phyloP scores from a whole-genome alignment of 2,329 filamentous ascomycete genomes.

The Colletotrichum sp. region DNA sequence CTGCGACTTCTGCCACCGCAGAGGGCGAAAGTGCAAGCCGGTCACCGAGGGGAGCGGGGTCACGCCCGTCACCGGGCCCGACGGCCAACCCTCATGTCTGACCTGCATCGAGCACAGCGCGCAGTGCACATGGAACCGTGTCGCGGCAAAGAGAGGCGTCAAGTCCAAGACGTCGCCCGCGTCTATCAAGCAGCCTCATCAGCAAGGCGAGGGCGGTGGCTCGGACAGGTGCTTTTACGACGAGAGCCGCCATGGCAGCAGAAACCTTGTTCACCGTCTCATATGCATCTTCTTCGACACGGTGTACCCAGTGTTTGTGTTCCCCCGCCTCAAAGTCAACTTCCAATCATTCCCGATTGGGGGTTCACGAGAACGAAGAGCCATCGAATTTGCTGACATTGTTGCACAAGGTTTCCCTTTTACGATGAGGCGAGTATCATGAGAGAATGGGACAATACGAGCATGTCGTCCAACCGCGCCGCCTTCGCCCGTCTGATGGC shows the following conservation, averaged over 20 bases:
- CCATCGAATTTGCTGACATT: background rate
- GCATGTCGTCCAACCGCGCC: conserved; percentile 25
- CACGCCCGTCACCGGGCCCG: background rate
- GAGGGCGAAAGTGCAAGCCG: conserved; percentile 23
- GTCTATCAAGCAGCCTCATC: background rate
- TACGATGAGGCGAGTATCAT: conserved; percentile 51
- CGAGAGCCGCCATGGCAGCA: conserved; percentile 16
- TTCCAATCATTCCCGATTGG: background rate
- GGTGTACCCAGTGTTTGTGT: conserved; percentile 20
- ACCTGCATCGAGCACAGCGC: conserved; percentile 23
- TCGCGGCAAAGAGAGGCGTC: conserved; percentile 21
- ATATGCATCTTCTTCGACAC: conserved; percentile 22
- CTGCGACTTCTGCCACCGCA: conserved; percentile 22
- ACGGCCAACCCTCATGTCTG: conserved; percentile 8
- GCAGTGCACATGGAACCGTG: conserved; percentile 19
- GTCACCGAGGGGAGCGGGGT: background rate
- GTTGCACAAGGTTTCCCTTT: conserved; percentile 42
- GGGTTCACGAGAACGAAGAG: background rate
- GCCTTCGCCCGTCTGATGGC: conserved; percentile 58
- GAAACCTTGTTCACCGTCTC: conserved; percentile 5
- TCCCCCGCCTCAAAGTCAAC: background rate
- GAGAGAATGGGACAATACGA: conserved; percentile 46
- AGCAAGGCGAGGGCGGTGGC: background rate
- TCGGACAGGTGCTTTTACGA: conserved; percentile 19
- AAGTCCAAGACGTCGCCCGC: conserved; percentile 18